Base-by-base conservation (phyloP, 352 stramenopile species). In the Pythium folliculosum region DNA sequence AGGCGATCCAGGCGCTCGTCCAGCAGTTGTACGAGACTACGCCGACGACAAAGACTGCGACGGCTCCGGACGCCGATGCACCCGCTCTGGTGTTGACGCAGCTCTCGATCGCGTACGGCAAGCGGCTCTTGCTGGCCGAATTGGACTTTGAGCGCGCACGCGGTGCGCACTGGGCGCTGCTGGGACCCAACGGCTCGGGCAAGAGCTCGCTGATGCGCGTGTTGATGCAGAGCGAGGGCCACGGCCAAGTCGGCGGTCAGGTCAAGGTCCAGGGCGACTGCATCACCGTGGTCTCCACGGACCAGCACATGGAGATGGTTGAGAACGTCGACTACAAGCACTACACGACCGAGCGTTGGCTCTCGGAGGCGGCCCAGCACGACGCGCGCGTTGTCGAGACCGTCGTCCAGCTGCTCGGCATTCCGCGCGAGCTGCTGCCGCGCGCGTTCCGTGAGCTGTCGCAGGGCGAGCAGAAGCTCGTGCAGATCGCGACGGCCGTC, bases 401-500 rank as follows among this genome's bases (percentile, higher is more conserved):
- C 17, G 78, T 86, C 3, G 78, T 88, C 32, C 56, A 67, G 19
- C 60, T 91, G 4, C 55, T 91, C 43, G 65, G 32, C 17, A 69
- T 91, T 14, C 65, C 71, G 1, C 54, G 60, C 23, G 55, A 75
- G 17, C 65, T 89, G 19, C 59, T 76, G 22, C 64, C 69, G 2
- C 78, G 80, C 49, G 63, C 63, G 22, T 90, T 98, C 35, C 66
- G 73, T 13, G 67, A 86, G 6, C 75, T 98, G 9, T 97, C 90
- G 17, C 91, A 98, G 65, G 94, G 94, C 27, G 80, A 98, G 65
- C 94, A 98, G 80, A 97, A 97, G 66, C 71, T 98, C 1, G 79
- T 96, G 13, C 75, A 98, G 32, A 88, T 98, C 61, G 91, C 88
- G 35, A 82, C 80, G 3, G 84, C 92, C 1, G 62, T 98, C 47